Conservation (phyloP, 352 stramenopile species). For the Pythium utonaiense region DNA sequence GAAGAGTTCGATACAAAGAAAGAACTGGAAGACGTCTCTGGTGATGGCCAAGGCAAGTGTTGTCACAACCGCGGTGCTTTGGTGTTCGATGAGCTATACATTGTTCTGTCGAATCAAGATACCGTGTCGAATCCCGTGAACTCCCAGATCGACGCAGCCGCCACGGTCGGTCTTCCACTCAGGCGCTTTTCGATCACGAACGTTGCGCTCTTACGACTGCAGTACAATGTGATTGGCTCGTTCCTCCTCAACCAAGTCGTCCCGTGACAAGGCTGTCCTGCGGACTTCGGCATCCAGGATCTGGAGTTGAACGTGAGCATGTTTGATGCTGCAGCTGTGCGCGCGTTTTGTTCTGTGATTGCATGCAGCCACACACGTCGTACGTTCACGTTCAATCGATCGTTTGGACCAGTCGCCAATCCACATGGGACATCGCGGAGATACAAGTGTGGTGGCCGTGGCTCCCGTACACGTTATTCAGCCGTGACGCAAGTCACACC, state of each 20-base stretch:
- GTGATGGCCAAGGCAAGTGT: too few species aligned
- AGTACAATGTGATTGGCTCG: conserved; percentile 4
- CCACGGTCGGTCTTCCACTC: conserved; percentile 14
- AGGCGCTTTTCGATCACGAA: conserved; percentile 5
- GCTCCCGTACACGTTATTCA: conserved; percentile 19
- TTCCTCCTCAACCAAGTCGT: conserved; percentile 21
- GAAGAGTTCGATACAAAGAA: too few species aligned
- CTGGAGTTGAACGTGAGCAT: neutral
- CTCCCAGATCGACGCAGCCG: conserved; percentile 17
- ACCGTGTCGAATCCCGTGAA: conserved; percentile 16
- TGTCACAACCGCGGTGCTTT: too few species aligned
- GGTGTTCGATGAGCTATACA: too few species aligned
- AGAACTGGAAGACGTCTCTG: too few species aligned
- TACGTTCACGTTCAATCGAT: conserved; percentile 1
- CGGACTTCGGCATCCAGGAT: conserved; percentile 5
- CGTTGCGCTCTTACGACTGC: too few species aligned
- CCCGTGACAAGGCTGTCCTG: too few species aligned
- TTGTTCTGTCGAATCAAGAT: too few species aligned
- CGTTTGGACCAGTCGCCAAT: neutral
- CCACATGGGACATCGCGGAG: neutral
- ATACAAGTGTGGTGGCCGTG: conserved; percentile 18
- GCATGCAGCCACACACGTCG: conserved; percentile 11
- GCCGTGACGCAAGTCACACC: conserved; percentile 8
- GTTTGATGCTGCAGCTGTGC: conserved; percentile 16
- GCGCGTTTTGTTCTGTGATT: conserved; percentile 17